Evolutionary conservation across 1,284 basidiomycete species (phyloP).

Genomic region (Cryptococcus sp.): DNA sequence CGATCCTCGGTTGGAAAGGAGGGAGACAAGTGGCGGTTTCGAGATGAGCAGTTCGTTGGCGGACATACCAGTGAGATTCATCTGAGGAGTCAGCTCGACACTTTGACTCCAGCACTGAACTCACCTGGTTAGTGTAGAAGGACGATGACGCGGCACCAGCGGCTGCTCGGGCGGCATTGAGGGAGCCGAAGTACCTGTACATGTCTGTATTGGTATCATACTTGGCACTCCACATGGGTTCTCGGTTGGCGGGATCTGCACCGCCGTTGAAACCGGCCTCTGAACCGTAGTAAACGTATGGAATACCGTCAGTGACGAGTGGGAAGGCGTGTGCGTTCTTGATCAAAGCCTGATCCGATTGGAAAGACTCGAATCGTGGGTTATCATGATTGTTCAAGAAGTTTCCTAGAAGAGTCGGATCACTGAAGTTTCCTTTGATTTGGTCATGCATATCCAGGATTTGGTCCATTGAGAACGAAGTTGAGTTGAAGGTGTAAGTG

Average conservation of each 20-base stretch:
- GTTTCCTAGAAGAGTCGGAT: slow-evolving; percentile 45
- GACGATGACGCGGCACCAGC: slow-evolving; percentile 50
- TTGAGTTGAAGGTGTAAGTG: slow-evolving; percentile 24
- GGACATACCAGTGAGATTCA: slow-evolving; percentile 47
- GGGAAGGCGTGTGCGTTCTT: slow-evolving; percentile 50
- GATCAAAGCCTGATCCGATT: slow-evolving; percentile 26
- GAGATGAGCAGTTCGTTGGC: slow-evolving; percentile 55
- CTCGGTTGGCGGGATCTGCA: slow-evolving; percentile 44
- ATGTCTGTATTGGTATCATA: slow-evolving; percentile 48
- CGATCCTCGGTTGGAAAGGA: slow-evolving; percentile 56
- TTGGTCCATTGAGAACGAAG: slow-evolving; percentile 13
- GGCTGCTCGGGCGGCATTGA: slow-evolving; percentile 61
- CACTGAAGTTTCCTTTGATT: slow-evolving; percentile 25
- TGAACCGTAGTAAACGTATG: slow-evolving; percentile 51
- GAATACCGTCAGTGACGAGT: slow-evolving; percentile 53
- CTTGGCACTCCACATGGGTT: slow-evolving; percentile 46
- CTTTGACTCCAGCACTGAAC: slow-evolving; percentile 45
- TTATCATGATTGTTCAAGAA: slow-evolving; percentile 50
- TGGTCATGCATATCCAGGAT: slow-evolving; percentile 18
- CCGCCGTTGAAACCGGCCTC: slow-evolving; percentile 50
- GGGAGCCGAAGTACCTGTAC: slow-evolving; percentile 54
- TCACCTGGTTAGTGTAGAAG: slow-evolving; percentile 54
- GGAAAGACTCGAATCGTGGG: slow-evolving; percentile 39
- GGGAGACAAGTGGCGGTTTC: slow-evolving; percentile 61
- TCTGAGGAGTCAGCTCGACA: slow-evolving; percentile 52